phyloP scores from a whole-genome alignment of 257 asterid species.

The Cordia subcordata region DNA sequence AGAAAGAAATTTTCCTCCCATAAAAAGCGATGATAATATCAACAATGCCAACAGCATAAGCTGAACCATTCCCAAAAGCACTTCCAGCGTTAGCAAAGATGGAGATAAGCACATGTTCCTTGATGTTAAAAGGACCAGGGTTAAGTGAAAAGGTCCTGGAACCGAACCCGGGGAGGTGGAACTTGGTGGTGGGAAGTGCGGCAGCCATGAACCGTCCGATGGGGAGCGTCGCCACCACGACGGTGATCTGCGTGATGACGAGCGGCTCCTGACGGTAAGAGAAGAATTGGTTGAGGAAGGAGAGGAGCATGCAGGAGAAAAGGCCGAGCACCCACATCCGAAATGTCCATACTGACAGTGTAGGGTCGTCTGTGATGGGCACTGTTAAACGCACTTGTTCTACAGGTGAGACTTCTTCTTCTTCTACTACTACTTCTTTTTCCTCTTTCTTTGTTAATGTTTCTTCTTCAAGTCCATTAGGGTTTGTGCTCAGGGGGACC shows the following conservation, averaged over 20 bases:
- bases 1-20: constrained; percentile 48
- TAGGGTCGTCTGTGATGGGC: constrained; percentile 57
- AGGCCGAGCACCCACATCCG: constrained; percentile 84
- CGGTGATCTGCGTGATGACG: constrained; percentile 60
- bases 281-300: constrained; percentile 77
- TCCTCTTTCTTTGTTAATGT: constrained; percentile 17
- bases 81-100: constrained; percentile 77
- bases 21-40: constrained; percentile 63
- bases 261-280: constrained; percentile 63
- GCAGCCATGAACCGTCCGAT: constrained; percentile 78
- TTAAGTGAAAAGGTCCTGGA: constrained; percentile 44
- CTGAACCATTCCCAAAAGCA: constrained; percentile 73
- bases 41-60: constrained; percentile 72
- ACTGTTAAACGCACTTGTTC: constrained; percentile 75
- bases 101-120: constrained; percentile 74
- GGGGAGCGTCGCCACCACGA: constrained; percentile 60
- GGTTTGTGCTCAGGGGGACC: too few relatives aligned
- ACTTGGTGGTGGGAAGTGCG: constrained; percentile 42
- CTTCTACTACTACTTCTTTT: constrained; percentile 10
- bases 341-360: constrained; percentile 77
- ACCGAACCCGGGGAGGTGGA: constrained; percentile 44
- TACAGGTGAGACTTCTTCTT: constrained; percentile 52
- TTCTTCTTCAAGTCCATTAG: constrained; percentile 31
- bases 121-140: constrained; percentile 83
- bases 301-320: constrained; percentile 53